Evolutionary conservation across 306 rosid species (phyloP).

Genomic region (Casuarina cunninghamiana): DNA sequence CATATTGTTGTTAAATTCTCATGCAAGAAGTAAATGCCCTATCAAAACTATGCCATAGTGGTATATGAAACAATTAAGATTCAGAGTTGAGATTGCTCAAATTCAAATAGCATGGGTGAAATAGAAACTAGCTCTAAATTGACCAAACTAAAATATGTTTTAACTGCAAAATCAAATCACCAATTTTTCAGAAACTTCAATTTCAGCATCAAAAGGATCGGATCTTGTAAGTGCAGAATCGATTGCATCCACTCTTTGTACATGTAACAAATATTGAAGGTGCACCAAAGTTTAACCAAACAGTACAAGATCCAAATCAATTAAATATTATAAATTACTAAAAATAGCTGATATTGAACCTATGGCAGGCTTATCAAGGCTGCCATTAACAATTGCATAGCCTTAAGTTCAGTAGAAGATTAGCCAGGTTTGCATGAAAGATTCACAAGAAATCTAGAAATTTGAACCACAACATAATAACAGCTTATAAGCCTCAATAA

Average conservation of each 20-base stretch:
- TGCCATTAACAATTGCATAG: slow-evolving; percentile 7
- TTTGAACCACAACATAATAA: neutral
- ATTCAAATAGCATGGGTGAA: neutral
- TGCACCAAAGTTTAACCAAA: neutral
- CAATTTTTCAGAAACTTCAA: slow-evolving; percentile 35
- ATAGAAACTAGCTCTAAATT: no score
- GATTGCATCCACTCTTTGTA: slow-evolving; percentile 68
- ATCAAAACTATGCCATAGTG: no score
- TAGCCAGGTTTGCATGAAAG: slow-evolving; percentile 7
- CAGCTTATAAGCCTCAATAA: slow-evolving; percentile 1
- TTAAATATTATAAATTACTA: slow-evolving; percentile 5
- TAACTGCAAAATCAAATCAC: no score
- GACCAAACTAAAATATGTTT: no score
- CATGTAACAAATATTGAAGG: slow-evolving; percentile 18
- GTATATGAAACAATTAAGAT: neutral
- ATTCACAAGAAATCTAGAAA: neutral
- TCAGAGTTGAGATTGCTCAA: neutral
- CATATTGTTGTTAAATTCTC: no score
- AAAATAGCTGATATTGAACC: slow-evolving; percentile 11
- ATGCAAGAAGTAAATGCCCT: no score
- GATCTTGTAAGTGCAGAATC: slow-evolving; percentile 87
- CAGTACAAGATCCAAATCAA: slow-evolving; percentile 7
- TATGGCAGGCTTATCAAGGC: slow-evolving; percentile 3
- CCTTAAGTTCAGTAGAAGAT: slow-evolving; percentile 13
- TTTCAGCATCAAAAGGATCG: slow-evolving; percentile 88